Percentiles rank a stretch among this genome's conserved stretches.
Evolutionary conservation across 2,329 filamentous ascomycete genomes (phyloP).

Genomic region (Elsinoe ampelina): DNA sequence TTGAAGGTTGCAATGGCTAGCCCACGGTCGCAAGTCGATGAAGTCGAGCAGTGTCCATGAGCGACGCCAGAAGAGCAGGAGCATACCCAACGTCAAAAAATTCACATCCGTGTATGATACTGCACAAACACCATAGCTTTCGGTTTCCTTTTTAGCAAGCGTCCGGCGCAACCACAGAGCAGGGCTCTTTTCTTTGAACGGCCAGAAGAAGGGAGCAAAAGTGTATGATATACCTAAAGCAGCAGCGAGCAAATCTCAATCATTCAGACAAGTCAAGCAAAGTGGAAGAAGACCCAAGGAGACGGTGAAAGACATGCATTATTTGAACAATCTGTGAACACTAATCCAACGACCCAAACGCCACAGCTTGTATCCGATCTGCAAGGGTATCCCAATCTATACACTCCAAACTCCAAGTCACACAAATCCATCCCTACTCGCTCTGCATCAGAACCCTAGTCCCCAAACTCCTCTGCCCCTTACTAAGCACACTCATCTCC

Average conservation of each 20-base stretch:
- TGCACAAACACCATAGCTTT: not conserved
- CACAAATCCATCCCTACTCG: no score
- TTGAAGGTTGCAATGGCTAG: no score
- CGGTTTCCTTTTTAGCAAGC: not conserved
- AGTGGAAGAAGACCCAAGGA: not conserved
- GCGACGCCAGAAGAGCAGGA: not conserved
- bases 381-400: no score
- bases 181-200: not conserved
- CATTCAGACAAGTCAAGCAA: not conserved
- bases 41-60: no score
- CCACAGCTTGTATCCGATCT: no score
- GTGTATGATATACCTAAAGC: not conserved
- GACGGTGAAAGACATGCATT: not conserved
- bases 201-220: not conserved
- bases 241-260: not conserved
- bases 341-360: no score
- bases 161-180: not conserved
- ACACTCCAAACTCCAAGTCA: no score
- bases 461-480: no score
- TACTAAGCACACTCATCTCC: no score
- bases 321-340: no score
- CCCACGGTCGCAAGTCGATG: no score
- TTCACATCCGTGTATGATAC: not conserved
- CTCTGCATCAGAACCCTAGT: no score
- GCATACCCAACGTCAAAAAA: not conserved